These are phyloP conservation scores for Pichia thaimueangensis DNA, from an alignment of 805 yeast genomes.

Conservation along the genomic window DNA sequence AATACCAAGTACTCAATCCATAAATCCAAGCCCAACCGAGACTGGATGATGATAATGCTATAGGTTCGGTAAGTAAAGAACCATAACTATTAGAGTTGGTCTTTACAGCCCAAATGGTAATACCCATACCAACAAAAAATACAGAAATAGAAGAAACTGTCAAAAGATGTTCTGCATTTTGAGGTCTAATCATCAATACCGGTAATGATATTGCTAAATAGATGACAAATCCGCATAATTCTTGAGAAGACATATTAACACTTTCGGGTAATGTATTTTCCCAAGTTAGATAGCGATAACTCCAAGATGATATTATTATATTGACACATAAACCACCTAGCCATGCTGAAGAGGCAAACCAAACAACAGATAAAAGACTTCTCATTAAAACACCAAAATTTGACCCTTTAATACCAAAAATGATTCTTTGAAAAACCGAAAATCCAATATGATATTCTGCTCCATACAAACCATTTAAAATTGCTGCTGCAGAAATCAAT, in stretches of 20 bases:
- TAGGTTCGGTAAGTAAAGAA: constrained; percentile 14
- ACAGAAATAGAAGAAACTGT: constrained; percentile 7
- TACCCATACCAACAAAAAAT: neutral
- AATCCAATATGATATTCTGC: constrained; percentile 43
- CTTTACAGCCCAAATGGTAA: constrained; percentile 9
- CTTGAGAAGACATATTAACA: constrained; percentile 34
- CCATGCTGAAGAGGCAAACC: constrained; percentile 34
- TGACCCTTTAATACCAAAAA: constrained; percentile 42
- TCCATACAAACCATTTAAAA: constrained; percentile 42
- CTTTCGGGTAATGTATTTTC: constrained; percentile 33
- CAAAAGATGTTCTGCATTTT: constrained; percentile 5
- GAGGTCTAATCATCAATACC: constrained; percentile 28
- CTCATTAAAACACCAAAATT: constrained; percentile 37
- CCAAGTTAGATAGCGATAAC: constrained; percentile 34
- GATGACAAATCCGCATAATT: constrained; percentile 35
- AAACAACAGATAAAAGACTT: constrained; percentile 37
- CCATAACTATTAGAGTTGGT: constrained; percentile 15
- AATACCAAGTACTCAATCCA: constrained; percentile 16
- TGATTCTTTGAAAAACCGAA: constrained; percentile 36
- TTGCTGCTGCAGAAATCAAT: constrained; percentile 34
- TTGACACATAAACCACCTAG: constrained; percentile 39
- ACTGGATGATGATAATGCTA: constrained; percentile 10
- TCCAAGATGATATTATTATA: constrained; percentile 33
- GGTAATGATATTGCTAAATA: constrained; percentile 39
- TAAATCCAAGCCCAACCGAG: constrained; percentile 15